Conservation (phyloP, 129 eudicot species). For the Centrapalus pauciflorus region DNA sequence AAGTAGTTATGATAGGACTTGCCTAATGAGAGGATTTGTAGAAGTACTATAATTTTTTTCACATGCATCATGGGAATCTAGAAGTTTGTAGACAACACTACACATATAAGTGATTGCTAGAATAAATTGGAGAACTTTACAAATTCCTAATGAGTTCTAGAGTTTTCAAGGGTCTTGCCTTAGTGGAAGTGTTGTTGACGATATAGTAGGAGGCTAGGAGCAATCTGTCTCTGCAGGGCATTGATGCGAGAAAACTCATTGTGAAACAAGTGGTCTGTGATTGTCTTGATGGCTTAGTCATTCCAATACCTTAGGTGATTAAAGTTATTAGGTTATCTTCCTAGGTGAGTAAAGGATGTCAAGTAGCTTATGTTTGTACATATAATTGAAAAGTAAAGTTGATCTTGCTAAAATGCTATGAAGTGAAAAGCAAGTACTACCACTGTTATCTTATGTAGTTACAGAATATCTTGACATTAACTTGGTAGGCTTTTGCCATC, state of each 20-base stretch:
- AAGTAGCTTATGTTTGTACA: conserved; percentile 4
- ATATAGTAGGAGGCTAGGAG: not conserved
- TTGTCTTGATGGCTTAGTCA: not conserved
- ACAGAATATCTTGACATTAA: conserved; percentile 1
- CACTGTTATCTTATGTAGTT: conserved; percentile 5
- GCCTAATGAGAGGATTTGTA: not conserved
- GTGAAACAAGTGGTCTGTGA: not conserved
- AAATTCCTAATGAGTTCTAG: not conserved
- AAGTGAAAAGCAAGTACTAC: not conserved
- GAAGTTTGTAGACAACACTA: not conserved
- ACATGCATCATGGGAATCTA: not conserved
- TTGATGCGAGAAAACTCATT: not conserved
- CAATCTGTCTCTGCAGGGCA: not conserved
- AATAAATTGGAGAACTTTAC: not conserved
- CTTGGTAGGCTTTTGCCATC: not conserved
- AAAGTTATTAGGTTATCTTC: not conserved
- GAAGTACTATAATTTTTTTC: not conserved
- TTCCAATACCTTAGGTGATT: not conserved
- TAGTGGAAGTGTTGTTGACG: not conserved
- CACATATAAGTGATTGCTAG: not conserved
- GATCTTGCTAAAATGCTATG: not conserved
- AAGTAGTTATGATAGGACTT: too few relatives aligned
- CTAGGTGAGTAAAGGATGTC: conserved; percentile 2
- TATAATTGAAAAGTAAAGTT: not conserved
- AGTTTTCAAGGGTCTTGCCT: not conserved